Evolutionary conservation across 164 flowering plant species (phyloP), one percentile per base, ranked within the genome.

Genomic region (Amborella trichopoda): DNA sequence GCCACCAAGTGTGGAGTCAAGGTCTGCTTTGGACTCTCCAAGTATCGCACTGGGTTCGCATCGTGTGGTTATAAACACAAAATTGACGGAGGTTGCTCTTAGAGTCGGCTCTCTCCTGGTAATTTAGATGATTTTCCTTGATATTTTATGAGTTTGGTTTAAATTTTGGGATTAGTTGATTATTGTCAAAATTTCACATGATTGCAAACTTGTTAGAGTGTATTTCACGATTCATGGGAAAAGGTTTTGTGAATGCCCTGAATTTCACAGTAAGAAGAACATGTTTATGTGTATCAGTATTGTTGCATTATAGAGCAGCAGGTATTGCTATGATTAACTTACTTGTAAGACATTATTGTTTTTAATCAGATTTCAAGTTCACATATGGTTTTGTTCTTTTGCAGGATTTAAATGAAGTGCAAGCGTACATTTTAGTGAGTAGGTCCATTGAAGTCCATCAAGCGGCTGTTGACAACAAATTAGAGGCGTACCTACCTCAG

Each of bases 331-430:
- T n/a, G n/a, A n/a, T n/a, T n/a, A n/a, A n/a, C n/a, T n/a, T n/a
- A n/a, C n/a, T n/a, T n/a, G n/a, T n/a, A n/a, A n/a, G n/a, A n/a
- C n/a, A n/a, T n/a, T n/a, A n/a, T n/a, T n/a, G n/a, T n/a, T n/a
- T n/a, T n/a, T n/a, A n/a, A n/a, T n/a, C n/a, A n/a, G n/a, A n/a
- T n/a, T n/a, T n/a, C n/a, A n/a, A n/a, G n/a, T n/a, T n/a, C n/a
- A n/a, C n/a, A n/a, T n/a, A n/a, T n/a, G n/a, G 45, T 25, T 23
- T 54, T 27, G 40, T 41, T 18, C 21, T 30, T 40, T 61, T 67
- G 23, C 70, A 91, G 99, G 58, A 65, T 59, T 68, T 91, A 58
- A 90, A 91, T 67, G 99, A 91, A 68, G 81, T 87, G 67, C 99
- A 91, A 45, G 75, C 96, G 8, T 91, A 91, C 67, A 74, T 87